A percentile compares a stretch with the other conserved stretches of the same genome.
These are phyloP conservation scores for Gautieria morchelliformis DNA, from an alignment of 768 basidiomycete genomes.

Conservation along the genomic window DNA sequence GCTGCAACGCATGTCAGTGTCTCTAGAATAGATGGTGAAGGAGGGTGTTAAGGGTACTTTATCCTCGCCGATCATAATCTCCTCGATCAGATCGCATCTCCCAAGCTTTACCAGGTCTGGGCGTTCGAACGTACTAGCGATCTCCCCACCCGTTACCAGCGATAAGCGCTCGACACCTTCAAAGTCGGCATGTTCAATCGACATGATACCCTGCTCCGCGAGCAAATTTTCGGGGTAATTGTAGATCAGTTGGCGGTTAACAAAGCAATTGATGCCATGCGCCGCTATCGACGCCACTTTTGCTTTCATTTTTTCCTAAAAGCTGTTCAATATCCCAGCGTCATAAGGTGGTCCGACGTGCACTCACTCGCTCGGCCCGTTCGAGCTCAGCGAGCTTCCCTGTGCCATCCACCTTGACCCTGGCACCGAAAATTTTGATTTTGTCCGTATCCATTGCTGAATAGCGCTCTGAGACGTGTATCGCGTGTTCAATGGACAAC, in stretches of 20 bases:
- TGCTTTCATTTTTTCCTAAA: slow-evolving; percentile 99
- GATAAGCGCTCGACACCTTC: slow-evolving; percentile 96
- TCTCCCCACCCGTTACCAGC: slow-evolving; percentile 95
- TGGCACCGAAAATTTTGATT: slow-evolving; percentile 97
- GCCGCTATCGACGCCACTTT: slow-evolving; percentile 92
- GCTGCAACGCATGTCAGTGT: slow-evolving; percentile 33
- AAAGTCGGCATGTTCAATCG: slow-evolving; percentile 97
- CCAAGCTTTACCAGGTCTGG: slow-evolving; percentile 92
- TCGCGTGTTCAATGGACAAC: not conserved
- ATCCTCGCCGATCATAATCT: slow-evolving; percentile 99
- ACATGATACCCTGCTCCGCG: slow-evolving; percentile 91
- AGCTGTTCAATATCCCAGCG: not conserved
- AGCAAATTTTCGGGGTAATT: slow-evolving; percentile 97
- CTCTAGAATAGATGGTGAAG: not conserved
- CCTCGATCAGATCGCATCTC: slow-evolving; percentile 89
- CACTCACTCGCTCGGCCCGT: slow-evolving; percentile 76
- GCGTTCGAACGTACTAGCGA: slow-evolving; percentile 88
- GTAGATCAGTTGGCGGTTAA: slow-evolving; percentile 97
- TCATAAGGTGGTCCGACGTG: not conserved
- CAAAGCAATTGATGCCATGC: slow-evolving; percentile 94
- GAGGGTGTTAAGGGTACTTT: slow-evolving; percentile 51
- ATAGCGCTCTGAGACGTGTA: not conserved
- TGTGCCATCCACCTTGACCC: slow-evolving; percentile 91
- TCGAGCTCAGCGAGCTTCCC: slow-evolving; percentile 97
- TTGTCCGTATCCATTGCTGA: slow-evolving; percentile 99